Conservation (phyloP, 2,329 filamentous ascomycete species). For the Tolypocladium tundrense region DNA sequence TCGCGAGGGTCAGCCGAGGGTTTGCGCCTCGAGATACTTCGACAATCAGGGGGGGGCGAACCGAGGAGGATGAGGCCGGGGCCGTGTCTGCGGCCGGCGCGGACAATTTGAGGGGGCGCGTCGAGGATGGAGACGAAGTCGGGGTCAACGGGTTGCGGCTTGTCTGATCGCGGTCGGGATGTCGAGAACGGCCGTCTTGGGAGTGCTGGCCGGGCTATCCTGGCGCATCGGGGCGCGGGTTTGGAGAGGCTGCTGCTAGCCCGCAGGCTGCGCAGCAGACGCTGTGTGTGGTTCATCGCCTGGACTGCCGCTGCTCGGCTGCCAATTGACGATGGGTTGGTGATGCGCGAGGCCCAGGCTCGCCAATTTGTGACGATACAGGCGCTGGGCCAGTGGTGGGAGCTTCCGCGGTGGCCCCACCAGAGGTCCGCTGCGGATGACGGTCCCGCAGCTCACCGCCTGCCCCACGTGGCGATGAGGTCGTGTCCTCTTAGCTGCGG, state of each 20-base stretch:
- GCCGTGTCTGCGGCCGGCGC: slow-evolving; percentile 62
- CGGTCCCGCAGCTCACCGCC: slow-evolving; percentile 6
- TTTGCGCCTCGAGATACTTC: not conserved
- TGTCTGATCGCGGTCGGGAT: slow-evolving; percentile 9
- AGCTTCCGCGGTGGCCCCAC: not conserved
- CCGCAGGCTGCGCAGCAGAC: slow-evolving; percentile 15
- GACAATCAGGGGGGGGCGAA: slow-evolving; percentile 18
- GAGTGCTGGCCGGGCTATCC: not conserved
- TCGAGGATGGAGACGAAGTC: slow-evolving; percentile 80
- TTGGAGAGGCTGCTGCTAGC: not conserved
- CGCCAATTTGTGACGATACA: not conserved
- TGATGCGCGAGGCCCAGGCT: not conserved
- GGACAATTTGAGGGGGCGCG: slow-evolving; percentile 71
- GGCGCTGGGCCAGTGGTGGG: not conserved
- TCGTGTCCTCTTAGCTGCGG: not conserved
- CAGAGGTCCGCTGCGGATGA: not conserved
- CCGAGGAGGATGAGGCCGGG: slow-evolving; percentile 70
- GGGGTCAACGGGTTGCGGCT: slow-evolving; percentile 53
- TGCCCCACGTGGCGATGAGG: slow-evolving; percentile 3
- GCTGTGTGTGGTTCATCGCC: slow-evolving; percentile 17
- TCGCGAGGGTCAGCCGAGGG: not conserved
- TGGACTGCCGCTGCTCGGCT: not conserved
- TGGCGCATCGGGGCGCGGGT: slow-evolving; percentile 1
- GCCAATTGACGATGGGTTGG: not conserved
- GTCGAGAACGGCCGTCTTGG: slow-evolving; percentile 7